Evolutionary conservation across 2,329 filamentous ascomycete species (phyloP).

Genomic region (Epichloe festucae): DNA sequence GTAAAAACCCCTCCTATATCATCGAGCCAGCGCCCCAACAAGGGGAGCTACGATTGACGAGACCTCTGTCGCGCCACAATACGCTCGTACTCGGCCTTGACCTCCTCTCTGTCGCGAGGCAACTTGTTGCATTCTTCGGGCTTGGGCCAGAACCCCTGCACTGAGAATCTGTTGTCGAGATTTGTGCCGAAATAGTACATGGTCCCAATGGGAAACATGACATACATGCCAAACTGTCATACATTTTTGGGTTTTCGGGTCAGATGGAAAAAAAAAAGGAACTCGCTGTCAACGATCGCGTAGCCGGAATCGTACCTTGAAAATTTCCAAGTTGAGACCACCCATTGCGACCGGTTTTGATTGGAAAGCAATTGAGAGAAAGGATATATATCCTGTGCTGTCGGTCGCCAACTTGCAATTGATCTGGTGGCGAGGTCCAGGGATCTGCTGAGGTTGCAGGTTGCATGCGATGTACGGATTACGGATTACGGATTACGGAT

Average conservation of each 20-base stretch:
- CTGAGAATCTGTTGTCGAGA: conserved; percentile 79
- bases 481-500: not conserved
- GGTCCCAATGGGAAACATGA: conserved; percentile 96
- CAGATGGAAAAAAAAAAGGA: not conserved
- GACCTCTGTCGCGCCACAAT: conserved; percentile 55
- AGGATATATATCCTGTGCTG: not conserved
- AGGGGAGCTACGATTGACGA: conserved; percentile 46
- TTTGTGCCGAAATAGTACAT: conserved; percentile 99
- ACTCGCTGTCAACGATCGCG: not conserved
- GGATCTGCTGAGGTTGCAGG: not conserved
- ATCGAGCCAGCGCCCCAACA: not conserved
- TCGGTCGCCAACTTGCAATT: not conserved
- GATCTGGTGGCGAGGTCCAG: not conserved
- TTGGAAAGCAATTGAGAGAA: conserved; percentile 11
- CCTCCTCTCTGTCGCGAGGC: conserved; percentile 68
- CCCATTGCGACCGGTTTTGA: conserved; percentile 37
- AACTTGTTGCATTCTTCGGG: conserved; percentile 63
- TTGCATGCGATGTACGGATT: not conserved
- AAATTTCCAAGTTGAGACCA: conserved; percentile 83
- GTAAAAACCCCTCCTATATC: conserved; percentile 10
- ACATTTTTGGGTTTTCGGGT: not conserved
- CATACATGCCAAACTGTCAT: conserved; percentile 85
- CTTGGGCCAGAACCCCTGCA: conserved; percentile 89
- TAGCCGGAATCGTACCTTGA: conserved; percentile 56
- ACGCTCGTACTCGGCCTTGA: conserved; percentile 66